These are phyloP conservation scores for Penicillium sp. DNA, from an alignment of 2,329 filamentous ascomycete species.

Conservation along the genomic window DNA sequence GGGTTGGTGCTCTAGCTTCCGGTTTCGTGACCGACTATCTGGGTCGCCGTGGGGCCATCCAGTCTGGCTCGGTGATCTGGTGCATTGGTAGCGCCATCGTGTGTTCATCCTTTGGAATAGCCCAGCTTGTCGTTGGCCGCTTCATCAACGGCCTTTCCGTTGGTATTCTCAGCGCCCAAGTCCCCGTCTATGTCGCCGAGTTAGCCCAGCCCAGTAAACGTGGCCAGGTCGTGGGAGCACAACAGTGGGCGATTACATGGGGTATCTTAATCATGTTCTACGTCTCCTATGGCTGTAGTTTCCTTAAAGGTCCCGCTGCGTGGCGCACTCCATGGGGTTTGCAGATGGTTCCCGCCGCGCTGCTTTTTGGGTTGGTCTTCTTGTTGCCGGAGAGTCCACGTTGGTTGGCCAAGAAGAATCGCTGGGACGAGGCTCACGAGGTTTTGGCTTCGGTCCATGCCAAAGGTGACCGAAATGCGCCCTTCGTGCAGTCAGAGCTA, in stretches of 20 bases:
- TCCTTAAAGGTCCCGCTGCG: conserved; percentile 57
- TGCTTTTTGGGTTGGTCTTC: conserved; percentile 57
- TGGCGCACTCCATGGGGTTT: conserved; percentile 67
- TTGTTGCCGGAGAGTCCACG: conserved; percentile 58
- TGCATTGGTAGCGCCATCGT: conserved; percentile 60
- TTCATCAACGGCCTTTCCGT: conserved; percentile 71
- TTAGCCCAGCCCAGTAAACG: conserved; percentile 58
- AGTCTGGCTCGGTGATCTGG: conserved; percentile 53
- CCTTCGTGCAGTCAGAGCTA: conserved; percentile 67
- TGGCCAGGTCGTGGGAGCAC: conserved; percentile 65
- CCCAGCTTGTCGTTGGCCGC: conserved; percentile 70
- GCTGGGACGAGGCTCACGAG: conserved; percentile 54
- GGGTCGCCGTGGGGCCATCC: conserved; percentile 55
- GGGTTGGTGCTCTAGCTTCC: conserved; percentile 60
- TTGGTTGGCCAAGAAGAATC: conserved; percentile 63
- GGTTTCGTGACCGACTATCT: conserved; percentile 56
- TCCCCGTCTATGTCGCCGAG: conserved; percentile 69
- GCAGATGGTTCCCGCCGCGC: conserved; percentile 62
- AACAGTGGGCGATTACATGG: conserved; percentile 75
- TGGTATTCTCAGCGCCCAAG: conserved; percentile 70
- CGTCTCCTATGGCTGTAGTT: conserved; percentile 62
- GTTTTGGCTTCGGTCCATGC: conserved; percentile 61
- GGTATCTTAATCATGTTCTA: conserved; percentile 70
- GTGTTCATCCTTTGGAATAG: conserved; percentile 63
- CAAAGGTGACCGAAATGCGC: conserved; percentile 62